phyloP scores from a whole-genome alignment of 495 filamentous ascomycete genomes.

The Friedmanniomyces endolithicus region DNA sequence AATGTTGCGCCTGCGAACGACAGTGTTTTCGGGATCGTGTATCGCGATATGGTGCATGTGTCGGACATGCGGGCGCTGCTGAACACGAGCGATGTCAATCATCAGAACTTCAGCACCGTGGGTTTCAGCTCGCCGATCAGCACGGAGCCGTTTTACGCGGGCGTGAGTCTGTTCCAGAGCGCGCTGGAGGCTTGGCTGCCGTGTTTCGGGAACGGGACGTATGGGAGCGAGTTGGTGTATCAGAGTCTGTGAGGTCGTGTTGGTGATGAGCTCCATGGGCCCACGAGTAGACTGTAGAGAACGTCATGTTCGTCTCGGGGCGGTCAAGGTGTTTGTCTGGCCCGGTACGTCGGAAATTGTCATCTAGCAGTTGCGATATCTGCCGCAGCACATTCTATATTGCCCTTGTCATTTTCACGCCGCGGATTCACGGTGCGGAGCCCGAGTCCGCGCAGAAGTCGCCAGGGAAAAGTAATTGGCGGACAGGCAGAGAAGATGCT shows the following conservation, averaged over 20 bases:
- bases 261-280: neutral
- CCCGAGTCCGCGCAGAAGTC: too few relatives aligned
- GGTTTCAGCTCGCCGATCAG: slow-evolving; percentile 14
- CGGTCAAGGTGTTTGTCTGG: too few relatives aligned
- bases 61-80: slow-evolving; percentile 13
- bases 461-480: too few relatives aligned
- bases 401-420: too few relatives aligned
- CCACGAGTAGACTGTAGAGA: too few relatives aligned
- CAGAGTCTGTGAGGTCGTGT: neutral
- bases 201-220: slow-evolving; percentile 7
- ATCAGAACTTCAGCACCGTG: slow-evolving; percentile 14
- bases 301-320: too few relatives aligned
- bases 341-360: too few relatives aligned
- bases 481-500: too few relatives aligned
- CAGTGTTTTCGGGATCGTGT: slow-evolving; percentile 7
- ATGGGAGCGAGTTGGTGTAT: slow-evolving; percentile 4
- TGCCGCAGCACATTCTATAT: too few relatives aligned
- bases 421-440: too few relatives aligned
- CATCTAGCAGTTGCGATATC: too few relatives aligned
- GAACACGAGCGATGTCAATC: slow-evolving; percentile 15
- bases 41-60: slow-evolving; percentile 14
- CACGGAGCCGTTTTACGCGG: slow-evolving; percentile 7
- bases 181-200: slow-evolving; percentile 13
- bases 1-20: slow-evolving; percentile 8
- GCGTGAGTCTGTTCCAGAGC: slow-evolving; percentile 11